Percentiles rank a stretch among this genome's conserved stretches.
These are phyloP conservation scores for Aspergillus sp. DNA, from an alignment of 2,329 filamentous ascomycete species.

Conservation along the genomic window DNA sequence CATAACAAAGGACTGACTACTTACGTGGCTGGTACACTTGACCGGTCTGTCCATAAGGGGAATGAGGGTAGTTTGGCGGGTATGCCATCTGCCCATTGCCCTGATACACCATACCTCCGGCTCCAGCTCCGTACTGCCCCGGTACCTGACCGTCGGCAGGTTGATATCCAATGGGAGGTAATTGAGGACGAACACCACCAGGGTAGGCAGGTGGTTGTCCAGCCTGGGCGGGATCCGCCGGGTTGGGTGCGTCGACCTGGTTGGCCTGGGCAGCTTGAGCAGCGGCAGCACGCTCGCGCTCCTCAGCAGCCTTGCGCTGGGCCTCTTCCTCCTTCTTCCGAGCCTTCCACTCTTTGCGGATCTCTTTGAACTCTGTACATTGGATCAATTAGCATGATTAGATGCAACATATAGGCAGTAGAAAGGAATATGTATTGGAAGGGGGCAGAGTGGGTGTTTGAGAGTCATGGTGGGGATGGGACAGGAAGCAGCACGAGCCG, in stretches of 20 bases:
- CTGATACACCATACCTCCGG: conserved; percentile 50
- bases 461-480: conserved; percentile 5
- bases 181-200: conserved; percentile 60
- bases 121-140: conserved; percentile 66
- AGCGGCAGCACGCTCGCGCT: conserved; percentile 69
- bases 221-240: conserved; percentile 50
- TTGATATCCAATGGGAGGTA: conserved; percentile 76
- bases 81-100: conserved; percentile 52
- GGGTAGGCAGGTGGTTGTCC: conserved; percentile 49
- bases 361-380: conserved; percentile 89
- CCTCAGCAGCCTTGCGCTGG: conserved; percentile 84
- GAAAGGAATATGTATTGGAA: background rate
- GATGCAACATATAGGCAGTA: background rate
- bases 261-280: conserved; percentile 51
- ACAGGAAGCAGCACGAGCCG: conserved; percentile 11
- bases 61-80: conserved; percentile 52
- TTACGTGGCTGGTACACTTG: conserved; percentile 55
- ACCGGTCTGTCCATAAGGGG: conserved; percentile 51
- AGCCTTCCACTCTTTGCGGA: conserved; percentile 98
- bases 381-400: conserved; percentile 24
- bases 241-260: conserved; percentile 49
- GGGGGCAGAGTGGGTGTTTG: background rate
- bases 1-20: conserved; percentile 35
- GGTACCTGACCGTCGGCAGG: conserved; percentile 56
- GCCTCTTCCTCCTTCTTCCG: conserved; percentile 99